These are phyloP conservation scores for Sclerotinia sclerotiorum DNA, from an alignment of 2,329 filamentous ascomycete species.

Conservation along the genomic window DNA sequence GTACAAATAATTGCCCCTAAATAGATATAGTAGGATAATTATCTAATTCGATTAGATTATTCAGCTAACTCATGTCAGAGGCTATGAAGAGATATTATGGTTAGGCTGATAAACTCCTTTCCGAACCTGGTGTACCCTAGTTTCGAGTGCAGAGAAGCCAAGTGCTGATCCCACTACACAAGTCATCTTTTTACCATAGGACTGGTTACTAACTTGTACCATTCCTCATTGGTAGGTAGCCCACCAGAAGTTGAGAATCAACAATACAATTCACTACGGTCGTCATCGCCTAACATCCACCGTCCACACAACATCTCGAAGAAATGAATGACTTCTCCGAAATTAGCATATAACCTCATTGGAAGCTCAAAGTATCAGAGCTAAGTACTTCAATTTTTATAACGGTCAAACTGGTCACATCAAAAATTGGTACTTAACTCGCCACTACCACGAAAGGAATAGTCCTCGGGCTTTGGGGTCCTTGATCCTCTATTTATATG, in stretches of 20 bases:
- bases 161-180: no score
- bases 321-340: slow-evolving; percentile 60
- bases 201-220: not conserved
- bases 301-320: slow-evolving; percentile 51
- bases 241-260: no score
- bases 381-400: slow-evolving; percentile 43
- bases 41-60: no score
- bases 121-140: slow-evolving; percentile 42
- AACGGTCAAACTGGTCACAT: slow-evolving; percentile 44
- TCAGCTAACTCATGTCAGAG: no score
- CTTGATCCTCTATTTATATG: slow-evolving; percentile 40
- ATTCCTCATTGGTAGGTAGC: no score
- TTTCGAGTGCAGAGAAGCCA: slow-evolving; percentile 40
- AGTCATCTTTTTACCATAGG: slow-evolving; percentile 15
- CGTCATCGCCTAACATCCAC: slow-evolving; percentile 51
- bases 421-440: slow-evolving; percentile 42
- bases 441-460: slow-evolving; percentile 30
- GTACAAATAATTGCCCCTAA: no score
- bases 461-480: slow-evolving; percentile 41
- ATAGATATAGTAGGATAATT: no score
- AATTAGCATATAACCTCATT: slow-evolving; percentile 49
- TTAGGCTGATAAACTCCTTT: slow-evolving; percentile 46
- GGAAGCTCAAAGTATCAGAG: slow-evolving; percentile 39
- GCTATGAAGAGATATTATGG: no score
- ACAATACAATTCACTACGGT: no score